phyloP scores from a whole-genome alignment of 2,329 filamentous ascomycete genomes.

The Hypoxylon sp. region DNA sequence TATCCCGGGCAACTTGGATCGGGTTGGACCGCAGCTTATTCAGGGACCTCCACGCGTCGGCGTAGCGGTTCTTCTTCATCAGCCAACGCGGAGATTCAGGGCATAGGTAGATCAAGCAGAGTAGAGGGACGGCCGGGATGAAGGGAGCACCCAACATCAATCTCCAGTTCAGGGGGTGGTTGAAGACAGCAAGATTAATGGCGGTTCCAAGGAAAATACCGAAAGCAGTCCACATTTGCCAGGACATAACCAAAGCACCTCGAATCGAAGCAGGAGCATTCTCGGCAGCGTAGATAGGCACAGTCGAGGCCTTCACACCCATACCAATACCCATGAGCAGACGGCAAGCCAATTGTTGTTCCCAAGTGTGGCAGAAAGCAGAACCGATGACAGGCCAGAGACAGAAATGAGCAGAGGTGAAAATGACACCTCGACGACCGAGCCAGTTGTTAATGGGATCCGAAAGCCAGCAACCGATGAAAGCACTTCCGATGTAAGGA shows the following conservation, averaged over 20 bases:
- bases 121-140: slow-evolving; percentile 70
- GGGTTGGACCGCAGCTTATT: slow-evolving; percentile 66
- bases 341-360: slow-evolving; percentile 77
- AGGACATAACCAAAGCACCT: slow-evolving; percentile 85
- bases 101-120: slow-evolving; percentile 74
- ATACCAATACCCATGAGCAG: slow-evolving; percentile 84
- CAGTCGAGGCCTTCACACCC: slow-evolving; percentile 79
- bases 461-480: slow-evolving; percentile 70
- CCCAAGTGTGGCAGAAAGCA: slow-evolving; percentile 79
- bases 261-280: slow-evolving; percentile 78
- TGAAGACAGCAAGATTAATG: slow-evolving; percentile 68
- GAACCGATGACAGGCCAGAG: slow-evolving; percentile 78
- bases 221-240: slow-evolving; percentile 78
- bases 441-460: slow-evolving; percentile 74
- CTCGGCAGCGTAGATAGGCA: slow-evolving; percentile 84
- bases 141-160: slow-evolving; percentile 70
- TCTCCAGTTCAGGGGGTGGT: slow-evolving; percentile 56
- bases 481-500: slow-evolving; percentile 63
- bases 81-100: slow-evolving; percentile 76
- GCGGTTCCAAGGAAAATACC: slow-evolving; percentile 74
- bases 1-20: slow-evolving; percentile 72
- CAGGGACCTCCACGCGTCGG: slow-evolving; percentile 71
- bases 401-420: slow-evolving; percentile 80
- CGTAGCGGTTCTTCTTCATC: slow-evolving; percentile 75
- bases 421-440: slow-evolving; percentile 78